Conservation (phyloP, 352 stramenopile species). For the Pythium monospermum region DNA sequence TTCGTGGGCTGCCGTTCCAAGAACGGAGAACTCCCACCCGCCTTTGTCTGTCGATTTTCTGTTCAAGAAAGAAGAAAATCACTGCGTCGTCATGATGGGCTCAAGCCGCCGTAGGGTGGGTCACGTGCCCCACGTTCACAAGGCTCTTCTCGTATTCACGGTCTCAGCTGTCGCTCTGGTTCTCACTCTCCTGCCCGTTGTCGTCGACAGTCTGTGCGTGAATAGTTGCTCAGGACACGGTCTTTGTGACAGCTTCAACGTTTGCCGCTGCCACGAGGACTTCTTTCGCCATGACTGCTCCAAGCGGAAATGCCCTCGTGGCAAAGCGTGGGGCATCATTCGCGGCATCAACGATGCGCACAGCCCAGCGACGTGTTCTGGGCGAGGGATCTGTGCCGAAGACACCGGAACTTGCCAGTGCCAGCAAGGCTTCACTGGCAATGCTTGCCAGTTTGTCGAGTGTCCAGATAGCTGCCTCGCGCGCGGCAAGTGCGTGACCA, state of each 20-base stretch:
- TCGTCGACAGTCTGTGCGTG: slow-evolving; percentile 31
- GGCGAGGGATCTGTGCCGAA: slow-evolving; percentile 65
- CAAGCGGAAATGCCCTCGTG: slow-evolving; percentile 34
- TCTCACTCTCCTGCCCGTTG: neutral
- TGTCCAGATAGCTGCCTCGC: slow-evolving; percentile 46
- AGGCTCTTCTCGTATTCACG: too few relatives aligned
- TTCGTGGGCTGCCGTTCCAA: too few relatives aligned
- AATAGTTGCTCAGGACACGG: slow-evolving; percentile 57
- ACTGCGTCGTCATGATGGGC: too few relatives aligned
- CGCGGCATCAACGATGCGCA: slow-evolving; percentile 42
- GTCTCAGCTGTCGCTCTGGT: too few relatives aligned
- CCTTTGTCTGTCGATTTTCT: too few relatives aligned
- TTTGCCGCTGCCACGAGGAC: slow-evolving; percentile 47
- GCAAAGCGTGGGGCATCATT: slow-evolving; percentile 53
- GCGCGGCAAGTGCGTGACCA: slow-evolving; percentile 65
- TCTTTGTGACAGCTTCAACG: slow-evolving; percentile 46
- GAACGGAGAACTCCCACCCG: too few relatives aligned
- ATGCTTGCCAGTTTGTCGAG: slow-evolving; percentile 54
- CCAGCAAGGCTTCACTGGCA: slow-evolving; percentile 70
- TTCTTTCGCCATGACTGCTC: slow-evolving; percentile 71
- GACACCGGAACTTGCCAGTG: slow-evolving; percentile 71
- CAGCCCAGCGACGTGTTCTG: slow-evolving; percentile 42
- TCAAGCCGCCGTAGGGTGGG: too few relatives aligned
- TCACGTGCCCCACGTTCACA: too few relatives aligned
- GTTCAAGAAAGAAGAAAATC: too few relatives aligned